phyloP scores from a whole-genome alignment of 1,284 basidiomycete species.

The Boletellus deceptivus region DNA sequence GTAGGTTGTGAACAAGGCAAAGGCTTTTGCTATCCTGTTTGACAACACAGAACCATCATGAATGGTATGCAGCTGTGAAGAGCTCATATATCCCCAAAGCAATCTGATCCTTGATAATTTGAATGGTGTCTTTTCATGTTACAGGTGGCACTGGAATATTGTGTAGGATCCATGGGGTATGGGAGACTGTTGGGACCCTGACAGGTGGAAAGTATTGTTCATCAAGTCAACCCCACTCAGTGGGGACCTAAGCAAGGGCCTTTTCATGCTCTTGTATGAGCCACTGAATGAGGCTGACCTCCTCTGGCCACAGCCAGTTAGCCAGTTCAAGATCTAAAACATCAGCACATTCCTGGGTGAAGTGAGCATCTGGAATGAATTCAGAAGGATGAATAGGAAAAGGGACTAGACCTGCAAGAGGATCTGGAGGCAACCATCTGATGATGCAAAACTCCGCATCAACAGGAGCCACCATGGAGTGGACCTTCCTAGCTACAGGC shows the following conservation, averaged over 20 bases:
- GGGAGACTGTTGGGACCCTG: constrained; percentile 12
- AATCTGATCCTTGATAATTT: constrained; percentile 27
- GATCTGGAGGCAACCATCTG: rapidly evolving
- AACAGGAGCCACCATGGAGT: not conserved
- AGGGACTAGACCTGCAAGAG: not conserved
- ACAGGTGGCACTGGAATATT: too few species aligned
- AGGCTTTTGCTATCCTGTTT: constrained; percentile 30
- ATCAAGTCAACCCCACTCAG: constrained; percentile 17
- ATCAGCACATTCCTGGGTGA: not conserved
- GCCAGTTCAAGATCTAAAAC: not conserved
- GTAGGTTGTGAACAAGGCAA: constrained; percentile 26
- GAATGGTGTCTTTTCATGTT: not conserved
- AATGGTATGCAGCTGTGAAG: constrained; percentile 35
- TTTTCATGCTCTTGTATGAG: constrained; percentile 26
- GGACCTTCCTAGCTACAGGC: not conserved
- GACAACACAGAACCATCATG: constrained; percentile 41
- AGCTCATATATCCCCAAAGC: constrained; percentile 31
- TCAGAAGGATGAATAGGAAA: not conserved
- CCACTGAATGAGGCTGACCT: constrained; percentile 25
- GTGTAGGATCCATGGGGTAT: constrained; percentile 17
- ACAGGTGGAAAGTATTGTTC: constrained; percentile 15
- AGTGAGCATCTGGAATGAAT: not conserved
- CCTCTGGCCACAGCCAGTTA: constrained; percentile 12
- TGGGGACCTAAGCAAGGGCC: constrained; percentile 27
- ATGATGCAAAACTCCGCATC: not conserved